Percentiles rank a stretch among this genome's conserved stretches.
Evolutionary conservation across 1,284 basidiomycete genomes (phyloP).

Genomic region (Erythrobasidium hasegawianum): DNA sequence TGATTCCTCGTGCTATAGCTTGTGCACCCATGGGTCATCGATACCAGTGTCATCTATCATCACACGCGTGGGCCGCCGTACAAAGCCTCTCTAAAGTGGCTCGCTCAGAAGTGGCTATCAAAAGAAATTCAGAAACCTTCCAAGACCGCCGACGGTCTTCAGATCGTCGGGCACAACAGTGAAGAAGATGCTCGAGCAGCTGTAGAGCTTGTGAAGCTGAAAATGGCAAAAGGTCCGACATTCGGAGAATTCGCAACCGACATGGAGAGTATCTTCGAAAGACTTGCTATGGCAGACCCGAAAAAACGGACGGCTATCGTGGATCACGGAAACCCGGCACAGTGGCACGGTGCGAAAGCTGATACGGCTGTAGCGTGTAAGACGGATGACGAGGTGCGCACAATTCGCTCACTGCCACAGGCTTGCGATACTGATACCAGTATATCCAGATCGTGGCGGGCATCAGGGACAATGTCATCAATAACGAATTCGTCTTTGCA

Average conservation of each 20-base stretch:
- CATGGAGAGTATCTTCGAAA: constrained; percentile 78
- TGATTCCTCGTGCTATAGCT: not conserved
- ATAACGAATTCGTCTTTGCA: constrained; percentile 75
- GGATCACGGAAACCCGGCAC: constrained; percentile 74
- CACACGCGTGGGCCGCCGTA: constrained; percentile 83
- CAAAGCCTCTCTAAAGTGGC: constrained; percentile 87
- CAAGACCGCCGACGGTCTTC: constrained; percentile 36
- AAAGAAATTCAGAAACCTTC: constrained; percentile 66
- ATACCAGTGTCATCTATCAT: constrained; percentile 80
- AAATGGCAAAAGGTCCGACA: constrained; percentile 68
- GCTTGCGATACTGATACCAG: not conserved
- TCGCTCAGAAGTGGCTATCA: constrained; percentile 82
- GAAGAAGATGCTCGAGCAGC: constrained; percentile 87
- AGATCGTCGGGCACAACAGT: constrained; percentile 72
- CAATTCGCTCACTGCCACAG: not conserved
- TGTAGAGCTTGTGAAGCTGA: constrained; percentile 72
- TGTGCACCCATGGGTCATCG: constrained; percentile 63
- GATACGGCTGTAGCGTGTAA: constrained; percentile 67
- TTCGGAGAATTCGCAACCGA: constrained; percentile 80
- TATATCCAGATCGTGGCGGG: constrained; percentile 59
- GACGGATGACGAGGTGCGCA: constrained; percentile 62
- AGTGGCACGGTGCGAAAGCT: constrained; percentile 77
- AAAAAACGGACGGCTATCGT: constrained; percentile 64
- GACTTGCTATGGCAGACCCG: constrained; percentile 55
- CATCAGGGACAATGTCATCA: constrained; percentile 52